Evolutionary conservation across 768 basidiomycete species (phyloP).

Genomic region (Coprinopsis cinerea): DNA sequence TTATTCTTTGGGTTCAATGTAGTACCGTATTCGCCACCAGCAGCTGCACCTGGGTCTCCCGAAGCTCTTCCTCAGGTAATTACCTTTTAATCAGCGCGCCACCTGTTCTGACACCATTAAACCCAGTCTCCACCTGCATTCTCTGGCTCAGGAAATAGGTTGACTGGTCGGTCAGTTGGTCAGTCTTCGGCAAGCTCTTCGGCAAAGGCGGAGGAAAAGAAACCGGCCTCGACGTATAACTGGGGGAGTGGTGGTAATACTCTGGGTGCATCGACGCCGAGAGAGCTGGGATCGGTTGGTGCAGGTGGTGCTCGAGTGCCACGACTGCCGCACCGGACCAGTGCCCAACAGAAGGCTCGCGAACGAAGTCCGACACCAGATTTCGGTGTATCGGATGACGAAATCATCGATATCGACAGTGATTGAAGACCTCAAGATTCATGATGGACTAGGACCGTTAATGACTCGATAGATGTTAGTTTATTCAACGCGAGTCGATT

Average conservation of each 20-base stretch:
- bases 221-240: conserved; percentile 28
- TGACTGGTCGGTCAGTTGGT: conserved; percentile 46
- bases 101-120: too few relatives aligned
- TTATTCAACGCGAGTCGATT: too few relatives aligned
- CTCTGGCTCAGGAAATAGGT: conserved; percentile 58
- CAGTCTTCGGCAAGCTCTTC: conserved; percentile 16
- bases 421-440: conserved; percentile 10
- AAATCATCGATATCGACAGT: conserved; percentile 81
- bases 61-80: conserved; percentile 27
- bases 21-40: conserved; percentile 56
- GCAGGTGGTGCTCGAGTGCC: conserved; percentile 52
- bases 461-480: too few relatives aligned
- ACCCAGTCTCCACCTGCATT: conserved; percentile 51
- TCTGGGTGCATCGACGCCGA: conserved; percentile 35
- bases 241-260: conserved; percentile 48
- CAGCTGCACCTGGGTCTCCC: conserved; percentile 25
- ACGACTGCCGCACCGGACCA: conserved; percentile 32
- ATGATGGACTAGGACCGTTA: too few relatives aligned
- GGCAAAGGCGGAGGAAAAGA: conserved; percentile 49
- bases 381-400: conserved; percentile 81
- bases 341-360: conserved; percentile 24
- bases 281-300: conserved; percentile 41
- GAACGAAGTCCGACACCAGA: conserved; percentile 70
- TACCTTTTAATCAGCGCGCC: conserved; percentile 1
- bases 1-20: conserved; percentile 96